A percentile compares a stretch with the other conserved stretches of the same genome.
Conservation (phyloP, 257 asterid species). For the Haberlea rhodopensis region DNA sequence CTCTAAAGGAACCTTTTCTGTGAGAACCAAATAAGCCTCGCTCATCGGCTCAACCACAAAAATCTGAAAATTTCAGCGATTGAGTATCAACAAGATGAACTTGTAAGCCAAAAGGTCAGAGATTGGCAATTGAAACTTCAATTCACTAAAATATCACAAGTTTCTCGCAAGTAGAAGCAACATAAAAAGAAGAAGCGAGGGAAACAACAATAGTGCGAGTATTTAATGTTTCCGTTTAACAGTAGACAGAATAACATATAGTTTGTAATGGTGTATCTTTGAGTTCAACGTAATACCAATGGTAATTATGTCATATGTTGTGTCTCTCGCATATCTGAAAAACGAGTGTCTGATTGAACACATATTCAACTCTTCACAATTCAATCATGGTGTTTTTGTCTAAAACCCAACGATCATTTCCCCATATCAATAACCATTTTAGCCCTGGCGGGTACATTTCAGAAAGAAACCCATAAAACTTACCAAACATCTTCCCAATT, state of each 20-base stretch:
- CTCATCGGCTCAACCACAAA: no score
- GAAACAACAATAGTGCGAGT: neutral
- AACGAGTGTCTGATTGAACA: conserved; percentile 2
- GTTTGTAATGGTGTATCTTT: neutral
- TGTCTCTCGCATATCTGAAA: neutral
- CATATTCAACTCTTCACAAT: neutral
- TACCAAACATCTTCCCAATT: conserved; percentile 3
- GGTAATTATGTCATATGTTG: neutral
- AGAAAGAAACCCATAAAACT: neutral
- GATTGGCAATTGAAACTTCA: no score
- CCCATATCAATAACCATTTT: neutral
- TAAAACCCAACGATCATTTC: neutral
- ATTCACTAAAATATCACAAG: no score
- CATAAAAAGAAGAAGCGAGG: neutral
- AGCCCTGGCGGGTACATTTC: neutral
- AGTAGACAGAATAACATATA: neutral
- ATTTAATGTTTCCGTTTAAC: no score
- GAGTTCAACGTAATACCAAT: neutral
- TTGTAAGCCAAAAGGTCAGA: no score
- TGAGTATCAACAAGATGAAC: no score
- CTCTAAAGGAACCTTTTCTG: no score
- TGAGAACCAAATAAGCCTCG: no score
- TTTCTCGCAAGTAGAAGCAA: neutral
- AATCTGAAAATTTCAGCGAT: no score
- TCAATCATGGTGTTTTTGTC: neutral